These are phyloP conservation scores for Alternaria brassicicola DNA, from an alignment of 2,329 filamentous ascomycete species.

Conservation along the genomic window DNA sequence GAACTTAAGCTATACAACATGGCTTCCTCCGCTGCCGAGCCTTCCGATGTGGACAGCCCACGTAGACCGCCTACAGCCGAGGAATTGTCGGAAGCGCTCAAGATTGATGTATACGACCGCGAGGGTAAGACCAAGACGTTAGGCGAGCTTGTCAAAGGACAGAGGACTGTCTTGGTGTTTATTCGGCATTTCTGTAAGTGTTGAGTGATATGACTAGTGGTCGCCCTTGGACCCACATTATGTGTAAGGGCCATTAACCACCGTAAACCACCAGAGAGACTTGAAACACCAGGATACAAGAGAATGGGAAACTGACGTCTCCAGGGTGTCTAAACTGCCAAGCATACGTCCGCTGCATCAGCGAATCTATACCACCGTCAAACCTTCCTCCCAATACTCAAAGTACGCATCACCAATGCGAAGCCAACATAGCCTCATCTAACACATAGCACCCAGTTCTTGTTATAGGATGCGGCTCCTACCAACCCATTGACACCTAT, in stretches of 20 bases:
- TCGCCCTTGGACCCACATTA: neutral
- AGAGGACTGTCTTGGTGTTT: constrained; percentile 27
- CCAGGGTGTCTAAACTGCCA: constrained; percentile 37
- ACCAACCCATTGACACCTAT: constrained; percentile 33
- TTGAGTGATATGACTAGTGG: neutral
- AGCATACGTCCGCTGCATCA: constrained; percentile 28
- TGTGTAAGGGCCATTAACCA: neutral
- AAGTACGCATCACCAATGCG: constrained; percentile 14
- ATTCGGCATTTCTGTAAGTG: constrained; percentile 31
- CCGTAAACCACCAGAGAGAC: neutral
- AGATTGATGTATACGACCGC: constrained; percentile 26
- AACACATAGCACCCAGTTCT: constrained; percentile 17
- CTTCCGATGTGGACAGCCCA: neutral
- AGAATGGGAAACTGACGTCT: neutral
- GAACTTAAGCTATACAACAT: neutral
- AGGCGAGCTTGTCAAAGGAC: constrained; percentile 22
- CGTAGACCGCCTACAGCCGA: constrained; percentile 3
- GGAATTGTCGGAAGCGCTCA: constrained; percentile 21
- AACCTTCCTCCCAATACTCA: constrained; percentile 26
- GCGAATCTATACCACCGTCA: constrained; percentile 25
- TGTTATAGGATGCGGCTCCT: constrained; percentile 29
- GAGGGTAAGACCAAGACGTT: constrained; percentile 19
- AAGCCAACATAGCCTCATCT: neutral
- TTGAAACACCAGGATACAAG: neutral
- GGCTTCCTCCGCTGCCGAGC: neutral